Evolutionary conservation across 257 asterid species (phyloP), one percentile per base, ranked within the genome.

Genomic region (Nicotiana paniculata): DNA sequence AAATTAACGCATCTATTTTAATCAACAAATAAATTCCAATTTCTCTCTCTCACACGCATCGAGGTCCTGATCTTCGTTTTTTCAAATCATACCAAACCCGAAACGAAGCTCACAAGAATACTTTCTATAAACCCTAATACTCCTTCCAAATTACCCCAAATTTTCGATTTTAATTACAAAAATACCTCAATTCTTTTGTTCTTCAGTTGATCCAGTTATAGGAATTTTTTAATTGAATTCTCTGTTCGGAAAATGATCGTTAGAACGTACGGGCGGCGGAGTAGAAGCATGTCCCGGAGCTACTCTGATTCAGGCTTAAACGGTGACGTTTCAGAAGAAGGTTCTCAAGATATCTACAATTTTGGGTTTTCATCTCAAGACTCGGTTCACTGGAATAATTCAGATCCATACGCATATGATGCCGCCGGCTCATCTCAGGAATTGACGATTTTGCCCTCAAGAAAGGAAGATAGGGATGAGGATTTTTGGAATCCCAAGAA

Each of bases 191-290:
- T 39, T 48, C 69, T 57, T 35, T 81, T 66, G 21, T 75, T 43
- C 64, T 76, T 85, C 75, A 80, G 67, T 68, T 83, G 24, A 74
- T 74, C 61, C 39, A 48, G 61, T 24, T 1, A 7, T 24, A 46
- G 39, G 39, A 26, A 10, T 72, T 64, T 81, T 57, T 37, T 35
- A 7, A 72, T n/a, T 66, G 55, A n/a, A 67, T 66, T 65, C 57
- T 81, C 61, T 70, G 67, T 43, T 43, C 6, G 10, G 48, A 62
- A 30, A 43, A 90, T 92, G 93, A 86, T 91, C 12, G 90, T 84
- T 43, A 88, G 95, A 61, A 90, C 89, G 10, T 87, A 90, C 86
- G 93, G 95, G 62, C 89, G 95, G n/a, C 93, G 93, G 81, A 81
- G 86, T 26, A 85, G 93, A 66, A 89, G 88, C 82, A 81, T 90